These are phyloP conservation scores for Medicago ruthenica DNA, from an alignment of 306 rosid species.

Conservation along the genomic window DNA sequence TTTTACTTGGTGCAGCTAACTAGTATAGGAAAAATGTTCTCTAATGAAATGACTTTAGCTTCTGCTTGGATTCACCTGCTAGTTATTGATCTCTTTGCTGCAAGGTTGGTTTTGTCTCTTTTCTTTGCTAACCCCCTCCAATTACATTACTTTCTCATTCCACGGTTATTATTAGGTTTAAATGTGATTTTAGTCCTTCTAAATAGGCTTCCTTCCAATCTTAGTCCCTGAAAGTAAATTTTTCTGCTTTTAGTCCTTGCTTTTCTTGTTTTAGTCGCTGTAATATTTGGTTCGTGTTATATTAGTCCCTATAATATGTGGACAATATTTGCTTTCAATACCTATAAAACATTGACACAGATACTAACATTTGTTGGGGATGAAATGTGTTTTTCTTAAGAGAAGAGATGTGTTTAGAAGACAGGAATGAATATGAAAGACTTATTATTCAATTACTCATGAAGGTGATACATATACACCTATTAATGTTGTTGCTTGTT, in stretches of 20 bases:
- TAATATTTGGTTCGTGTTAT: not conserved
- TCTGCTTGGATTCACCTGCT: slow-evolving; percentile 95
- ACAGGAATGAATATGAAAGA: too few species aligned
- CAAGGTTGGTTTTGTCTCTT: slow-evolving; percentile 72
- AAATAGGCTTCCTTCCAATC: not conserved
- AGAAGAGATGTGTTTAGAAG: too few species aligned
- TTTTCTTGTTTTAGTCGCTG: not conserved
- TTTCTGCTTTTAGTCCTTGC: not conserved
- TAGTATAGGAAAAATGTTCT: slow-evolving; percentile 81
- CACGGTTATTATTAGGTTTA: slow-evolving; percentile 2
- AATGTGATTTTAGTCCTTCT: not conserved
- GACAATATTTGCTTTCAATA: not conserved
- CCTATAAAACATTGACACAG: not conserved
- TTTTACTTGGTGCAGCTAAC: slow-evolving; percentile 58
- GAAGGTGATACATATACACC: too few species aligned
- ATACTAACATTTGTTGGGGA: not conserved
- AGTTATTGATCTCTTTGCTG: slow-evolving; percentile 87
- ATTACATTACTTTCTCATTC: slow-evolving; percentile 1
- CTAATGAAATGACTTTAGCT: slow-evolving; percentile 81
- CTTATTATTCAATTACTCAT: too few species aligned
- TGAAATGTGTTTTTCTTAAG: too few species aligned
- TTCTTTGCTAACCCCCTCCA: not conserved
- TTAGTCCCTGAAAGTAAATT: not conserved
- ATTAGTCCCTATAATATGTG: not conserved
- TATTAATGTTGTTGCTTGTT: too few species aligned